Evolutionary conservation across 2,329 filamentous ascomycete genomes (phyloP), one percentile per base, ranked within the genome.

Genomic region (Arachnopeziza araneosa): DNA sequence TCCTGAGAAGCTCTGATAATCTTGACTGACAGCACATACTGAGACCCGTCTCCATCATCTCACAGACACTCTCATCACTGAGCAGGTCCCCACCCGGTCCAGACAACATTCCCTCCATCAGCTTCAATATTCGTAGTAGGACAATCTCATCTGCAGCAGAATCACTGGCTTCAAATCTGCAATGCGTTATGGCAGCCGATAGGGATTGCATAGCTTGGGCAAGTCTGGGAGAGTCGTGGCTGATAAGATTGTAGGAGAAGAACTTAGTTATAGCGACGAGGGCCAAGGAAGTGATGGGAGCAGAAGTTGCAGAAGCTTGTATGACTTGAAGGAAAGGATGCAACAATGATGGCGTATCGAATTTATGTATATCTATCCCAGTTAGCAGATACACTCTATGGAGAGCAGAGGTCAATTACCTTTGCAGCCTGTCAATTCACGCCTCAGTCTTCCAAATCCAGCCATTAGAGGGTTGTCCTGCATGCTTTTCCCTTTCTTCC

Each of bases 61-160:
- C 92, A 73, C 96, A 99, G 12, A 99, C 92, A 71, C 93, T 98
- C 77, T 98, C 93, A 70, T 99, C 95, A 60, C 93, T 96, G n/a
- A 99, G 79, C 12, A 98, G 85, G 66, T 96, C 89, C 48, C 95
- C 95, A 30, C 93, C 92, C 0, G 93, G 91, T 0, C 95, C 91
- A 19, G 93, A 96, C 69, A 99, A 88, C 89, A 99, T 97, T 70
- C 92, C 90, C 75, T 99, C 95, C 95, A 99, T 99, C 53, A 99
- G 82, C 72, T 96, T 95, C 61, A 99, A 76, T 69, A 99, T 98
- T 77, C 96, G 89, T 59, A 98, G 79, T 58, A 98, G 82, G 17
- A 99, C 96, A 57, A 98, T 92, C 75, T 99, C 95, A 71, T 97
- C 95, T 63, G 96, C 92, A 0, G 93, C 87, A 21, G 91, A 91